Percentiles rank a stretch among this genome's conserved stretches.
These are phyloP conservation scores for Sutorius eximius DNA, from an alignment of 1,284 basidiomycete species.

Conservation along the genomic window DNA sequence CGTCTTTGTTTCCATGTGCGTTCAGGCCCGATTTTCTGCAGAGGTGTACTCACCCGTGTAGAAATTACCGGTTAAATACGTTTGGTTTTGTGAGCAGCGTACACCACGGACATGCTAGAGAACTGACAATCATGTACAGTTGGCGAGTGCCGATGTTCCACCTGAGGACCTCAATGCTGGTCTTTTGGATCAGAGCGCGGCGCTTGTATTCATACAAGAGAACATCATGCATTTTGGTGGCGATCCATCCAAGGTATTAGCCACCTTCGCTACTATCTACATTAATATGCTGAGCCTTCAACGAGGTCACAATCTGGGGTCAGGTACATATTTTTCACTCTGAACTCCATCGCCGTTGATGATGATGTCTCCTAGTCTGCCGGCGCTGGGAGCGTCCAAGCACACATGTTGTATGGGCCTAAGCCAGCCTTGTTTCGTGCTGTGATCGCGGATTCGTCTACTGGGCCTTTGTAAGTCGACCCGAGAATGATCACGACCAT, in stretches of 20 bases:
- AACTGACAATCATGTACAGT: conserved; percentile 32
- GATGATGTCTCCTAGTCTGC: conserved; percentile 14
- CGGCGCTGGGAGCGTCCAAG: conserved; percentile 21
- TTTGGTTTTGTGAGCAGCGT: conserved; percentile 19
- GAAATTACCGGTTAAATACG: conserved; percentile 20
- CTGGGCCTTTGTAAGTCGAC: conserved; percentile 22
- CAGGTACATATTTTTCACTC: conserved; percentile 11
- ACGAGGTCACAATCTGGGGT: conserved; percentile 24
- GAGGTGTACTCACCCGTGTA: not conserved
- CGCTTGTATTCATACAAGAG: conserved; percentile 57
- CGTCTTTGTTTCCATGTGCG: conserved; percentile 21
- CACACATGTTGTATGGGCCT: conserved; percentile 17
- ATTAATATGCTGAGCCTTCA: not conserved
- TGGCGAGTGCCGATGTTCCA: conserved; percentile 49
- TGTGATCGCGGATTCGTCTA: conserved; percentile 24
- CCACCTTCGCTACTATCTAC: not conserved
- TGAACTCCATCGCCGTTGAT: not conserved
- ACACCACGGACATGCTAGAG: not conserved
- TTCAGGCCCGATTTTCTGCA: not conserved
- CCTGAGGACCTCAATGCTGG: conserved; percentile 56
- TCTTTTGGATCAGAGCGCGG: conserved; percentile 55
- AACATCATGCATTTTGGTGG: conserved; percentile 68
- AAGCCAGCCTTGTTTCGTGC: conserved; percentile 17
- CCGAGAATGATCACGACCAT: not conserved
- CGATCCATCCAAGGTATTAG: conserved; percentile 51